These are phyloP conservation scores for Calonectria pteridis DNA, from an alignment of 2,329 filamentous ascomycete genomes.

Conservation along the genomic window DNA sequence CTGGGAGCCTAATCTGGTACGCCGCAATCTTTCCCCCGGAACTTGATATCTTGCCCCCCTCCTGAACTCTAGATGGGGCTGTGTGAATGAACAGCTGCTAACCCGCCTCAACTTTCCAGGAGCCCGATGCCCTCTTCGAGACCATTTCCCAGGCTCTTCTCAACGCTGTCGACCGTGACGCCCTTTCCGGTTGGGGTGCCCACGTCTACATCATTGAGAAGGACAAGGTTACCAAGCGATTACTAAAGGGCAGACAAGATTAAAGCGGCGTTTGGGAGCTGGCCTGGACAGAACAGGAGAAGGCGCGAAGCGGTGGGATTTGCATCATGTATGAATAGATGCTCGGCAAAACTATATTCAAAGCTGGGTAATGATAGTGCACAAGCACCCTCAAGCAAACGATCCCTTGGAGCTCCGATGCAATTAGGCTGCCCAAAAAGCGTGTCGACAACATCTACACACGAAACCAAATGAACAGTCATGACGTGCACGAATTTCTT, in stretches of 20 bases:
- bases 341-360: constrained; percentile 39
- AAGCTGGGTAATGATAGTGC: constrained; percentile 45
- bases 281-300: constrained; percentile 30
- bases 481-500: constrained; percentile 5
- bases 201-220: constrained; percentile 99
- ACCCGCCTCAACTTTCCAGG: constrained; percentile 53
- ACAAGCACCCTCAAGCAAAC: constrained; percentile 33
- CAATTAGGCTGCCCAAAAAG: neutral
- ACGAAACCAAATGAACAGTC: neutral
- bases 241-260: constrained; percentile 98
- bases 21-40: constrained; percentile 48
- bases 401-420: neutral
- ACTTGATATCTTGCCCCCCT: neutral
- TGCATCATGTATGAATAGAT: constrained; percentile 53
- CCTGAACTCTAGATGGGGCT: no score
- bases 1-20: constrained; percentile 96
- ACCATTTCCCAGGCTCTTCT: constrained; percentile 96
- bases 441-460: neutral
- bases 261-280: constrained; percentile 57
- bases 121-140: constrained; percentile 95
- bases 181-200: constrained; percentile 96
- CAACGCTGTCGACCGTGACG: constrained; percentile 96
- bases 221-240: constrained; percentile 98
- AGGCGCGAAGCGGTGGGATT: constrained; percentile 32
- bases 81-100: constrained; percentile 33